Conservation (phyloP, 2,329 filamentous ascomycete species). For the Talaromyces sp. region DNA sequence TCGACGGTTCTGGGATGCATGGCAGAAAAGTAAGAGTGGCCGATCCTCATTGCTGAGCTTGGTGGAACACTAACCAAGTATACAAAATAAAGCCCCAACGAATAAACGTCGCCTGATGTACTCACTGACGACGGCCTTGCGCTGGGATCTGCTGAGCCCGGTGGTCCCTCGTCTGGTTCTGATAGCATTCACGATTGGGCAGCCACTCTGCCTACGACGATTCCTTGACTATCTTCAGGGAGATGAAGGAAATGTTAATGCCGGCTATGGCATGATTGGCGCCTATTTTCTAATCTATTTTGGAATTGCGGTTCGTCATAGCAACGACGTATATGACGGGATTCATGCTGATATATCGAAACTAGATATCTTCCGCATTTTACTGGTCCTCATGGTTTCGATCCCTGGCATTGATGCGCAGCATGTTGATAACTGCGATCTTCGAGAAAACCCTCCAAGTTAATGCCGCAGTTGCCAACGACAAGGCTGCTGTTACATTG, state of each 20-base stretch:
- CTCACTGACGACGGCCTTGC: not conserved
- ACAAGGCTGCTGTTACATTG: conserved; percentile 36
- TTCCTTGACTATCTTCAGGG: not conserved
- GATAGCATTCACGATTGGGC: conserved; percentile 18
- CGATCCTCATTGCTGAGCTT: not conserved
- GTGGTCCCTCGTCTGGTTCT: conserved; percentile 18
- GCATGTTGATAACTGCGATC: conserved; percentile 34
- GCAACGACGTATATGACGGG: not conserved
- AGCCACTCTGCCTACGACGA: conserved; percentile 18
- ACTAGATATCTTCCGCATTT: conserved; percentile 17
- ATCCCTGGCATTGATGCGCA: conserved; percentile 24
- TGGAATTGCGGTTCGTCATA: conserved; percentile 18
- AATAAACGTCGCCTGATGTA: not conserved
- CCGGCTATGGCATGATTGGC: conserved; percentile 25
- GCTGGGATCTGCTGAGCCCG: not conserved
- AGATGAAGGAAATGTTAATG: not conserved
- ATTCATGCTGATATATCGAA: not conserved
- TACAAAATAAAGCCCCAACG: not conserved
- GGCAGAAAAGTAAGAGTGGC: not conserved
- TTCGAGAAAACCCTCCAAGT: conserved; percentile 40
- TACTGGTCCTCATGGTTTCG: conserved; percentile 25
- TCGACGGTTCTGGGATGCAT: not conserved
- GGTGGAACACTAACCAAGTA: not conserved
- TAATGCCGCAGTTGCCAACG: conserved; percentile 26
- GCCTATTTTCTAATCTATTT: conserved; percentile 25